These are phyloP conservation scores for Mucuna pruriens DNA, from an alignment of 306 rosid species.

Conservation along the genomic window DNA sequence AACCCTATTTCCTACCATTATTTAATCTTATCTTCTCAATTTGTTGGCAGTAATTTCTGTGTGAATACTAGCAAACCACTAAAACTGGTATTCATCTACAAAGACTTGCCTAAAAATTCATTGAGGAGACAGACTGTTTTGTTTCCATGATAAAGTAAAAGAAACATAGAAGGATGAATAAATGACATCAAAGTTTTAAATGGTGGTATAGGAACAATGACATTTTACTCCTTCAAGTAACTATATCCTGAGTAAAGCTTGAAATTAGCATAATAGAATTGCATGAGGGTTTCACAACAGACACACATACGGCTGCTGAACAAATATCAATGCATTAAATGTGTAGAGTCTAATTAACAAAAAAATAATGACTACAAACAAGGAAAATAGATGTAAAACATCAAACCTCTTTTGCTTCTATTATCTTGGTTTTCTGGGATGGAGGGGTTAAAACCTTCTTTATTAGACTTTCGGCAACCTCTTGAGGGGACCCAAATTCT, in stretches of 20 bases:
- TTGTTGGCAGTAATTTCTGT: not conserved
- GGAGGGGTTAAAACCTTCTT: constrained; percentile 89
- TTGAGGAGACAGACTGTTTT: constrained; percentile 1
- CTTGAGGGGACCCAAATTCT: constrained; percentile 83
- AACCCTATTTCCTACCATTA: not conserved
- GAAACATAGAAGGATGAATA: not conserved
- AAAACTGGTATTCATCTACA: not conserved
- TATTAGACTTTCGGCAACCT: constrained; percentile 87
- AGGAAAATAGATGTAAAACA: not conserved
- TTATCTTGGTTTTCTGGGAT: constrained; percentile 85
- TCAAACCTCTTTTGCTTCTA: constrained; percentile 85
- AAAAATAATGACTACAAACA: not conserved
- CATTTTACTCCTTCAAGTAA: constrained; percentile 6
- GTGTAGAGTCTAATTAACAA: not conserved
- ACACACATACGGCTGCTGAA: not conserved
- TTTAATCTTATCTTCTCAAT: not conserved
- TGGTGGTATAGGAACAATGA: not conserved
- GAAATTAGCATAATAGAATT: constrained; percentile 18
- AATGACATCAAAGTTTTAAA: not conserved
- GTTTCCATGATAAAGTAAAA: not conserved
- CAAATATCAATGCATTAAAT: constrained; percentile 15
- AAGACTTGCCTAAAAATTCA: not conserved
- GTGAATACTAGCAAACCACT: not conserved
- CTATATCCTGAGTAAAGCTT: not conserved
- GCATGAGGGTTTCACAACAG: not conserved